A percentile compares a stretch with the other conserved stretches of the same genome.
Evolutionary conservation across 331 rosid genomes (phyloP).

Genomic region (Ulmus americana): DNA sequence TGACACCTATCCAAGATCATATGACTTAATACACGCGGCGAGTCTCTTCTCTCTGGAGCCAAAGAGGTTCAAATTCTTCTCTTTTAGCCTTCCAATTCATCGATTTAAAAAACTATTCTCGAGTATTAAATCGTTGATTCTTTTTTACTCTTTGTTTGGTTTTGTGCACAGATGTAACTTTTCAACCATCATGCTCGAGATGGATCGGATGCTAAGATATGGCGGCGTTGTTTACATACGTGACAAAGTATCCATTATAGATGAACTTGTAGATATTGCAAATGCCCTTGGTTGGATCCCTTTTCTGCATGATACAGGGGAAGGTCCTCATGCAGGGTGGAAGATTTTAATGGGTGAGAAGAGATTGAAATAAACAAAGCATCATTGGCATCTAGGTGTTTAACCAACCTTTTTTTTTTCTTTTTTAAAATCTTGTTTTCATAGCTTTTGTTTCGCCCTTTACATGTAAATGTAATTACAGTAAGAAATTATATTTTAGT

Average conservation of each 20-base stretch:
- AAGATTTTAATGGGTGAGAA: constrained; percentile 66
- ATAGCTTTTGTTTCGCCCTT: too few relatives aligned
- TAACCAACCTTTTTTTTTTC: too few relatives aligned
- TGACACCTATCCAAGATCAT: constrained; percentile 90
- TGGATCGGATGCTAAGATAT: constrained; percentile 81
- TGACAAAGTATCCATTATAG: constrained; percentile 45
- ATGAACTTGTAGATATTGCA: constrained; percentile 56
- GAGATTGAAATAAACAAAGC: constrained; percentile 34
- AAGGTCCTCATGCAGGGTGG: constrained; percentile 80
- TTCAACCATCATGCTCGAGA: constrained; percentile 77
- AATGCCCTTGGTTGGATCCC: constrained; percentile 63
- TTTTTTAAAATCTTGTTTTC: too few relatives aligned
- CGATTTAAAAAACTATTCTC: background rate
- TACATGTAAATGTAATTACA: too few relatives aligned
- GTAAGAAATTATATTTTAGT: too few relatives aligned
- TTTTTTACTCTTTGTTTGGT: constrained; percentile 1
- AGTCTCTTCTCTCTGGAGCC: constrained; percentile 71
- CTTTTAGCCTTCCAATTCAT: constrained; percentile 9
- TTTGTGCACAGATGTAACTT: constrained; percentile 56
- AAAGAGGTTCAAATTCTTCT: constrained; percentile 41
- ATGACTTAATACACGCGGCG: constrained; percentile 71
- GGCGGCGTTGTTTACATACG: constrained; percentile 77
- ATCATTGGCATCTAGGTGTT: background rate
- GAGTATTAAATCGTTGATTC: constrained; percentile 1
- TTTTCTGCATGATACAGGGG: constrained; percentile 49